Evolutionary conservation across 176 grass and related monocot genomes (phyloP).

Genomic region (Aegilops tauschii): DNA sequence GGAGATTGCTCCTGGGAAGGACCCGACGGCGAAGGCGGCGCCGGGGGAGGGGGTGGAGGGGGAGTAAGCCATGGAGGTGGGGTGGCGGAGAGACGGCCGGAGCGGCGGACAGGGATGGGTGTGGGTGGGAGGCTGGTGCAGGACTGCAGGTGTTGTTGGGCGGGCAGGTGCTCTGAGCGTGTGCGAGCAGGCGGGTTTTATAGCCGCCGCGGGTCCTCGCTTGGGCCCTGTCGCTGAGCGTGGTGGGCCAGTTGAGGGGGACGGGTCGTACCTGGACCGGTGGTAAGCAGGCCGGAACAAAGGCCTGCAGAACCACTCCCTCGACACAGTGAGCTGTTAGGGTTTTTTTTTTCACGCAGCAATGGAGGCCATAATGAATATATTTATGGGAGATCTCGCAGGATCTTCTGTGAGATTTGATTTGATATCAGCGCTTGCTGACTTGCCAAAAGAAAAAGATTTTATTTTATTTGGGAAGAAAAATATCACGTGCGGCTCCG

Average conservation of each 20-base stretch:
- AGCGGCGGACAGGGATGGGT: not conserved
- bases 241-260: not conserved
- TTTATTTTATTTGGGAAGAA: not conserved
- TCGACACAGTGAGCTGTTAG: not conserved
- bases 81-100: slow-evolving; percentile 8
- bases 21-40: not conserved
- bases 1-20: not conserved
- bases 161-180: not conserved
- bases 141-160: not conserved
- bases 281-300: slow-evolving; percentile 1
- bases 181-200: not conserved
- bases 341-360: not conserved
- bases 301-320: not conserved
- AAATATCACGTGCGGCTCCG: not conserved
- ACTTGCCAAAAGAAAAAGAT: not conserved
- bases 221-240: not conserved
- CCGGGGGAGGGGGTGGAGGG: slow-evolving; percentile 21
- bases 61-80: slow-evolving; percentile 36
- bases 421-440: not conserved
- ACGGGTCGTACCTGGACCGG: no score
- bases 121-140: slow-evolving; percentile 12
- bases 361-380: not conserved
- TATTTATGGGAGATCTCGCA: not conserved
- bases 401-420: not conserved
- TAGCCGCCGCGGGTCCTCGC: not conserved